Evolutionary conservation across 2,329 filamentous ascomycete species (phyloP).

Genomic region (Aspergillus quadrilineatus): DNA sequence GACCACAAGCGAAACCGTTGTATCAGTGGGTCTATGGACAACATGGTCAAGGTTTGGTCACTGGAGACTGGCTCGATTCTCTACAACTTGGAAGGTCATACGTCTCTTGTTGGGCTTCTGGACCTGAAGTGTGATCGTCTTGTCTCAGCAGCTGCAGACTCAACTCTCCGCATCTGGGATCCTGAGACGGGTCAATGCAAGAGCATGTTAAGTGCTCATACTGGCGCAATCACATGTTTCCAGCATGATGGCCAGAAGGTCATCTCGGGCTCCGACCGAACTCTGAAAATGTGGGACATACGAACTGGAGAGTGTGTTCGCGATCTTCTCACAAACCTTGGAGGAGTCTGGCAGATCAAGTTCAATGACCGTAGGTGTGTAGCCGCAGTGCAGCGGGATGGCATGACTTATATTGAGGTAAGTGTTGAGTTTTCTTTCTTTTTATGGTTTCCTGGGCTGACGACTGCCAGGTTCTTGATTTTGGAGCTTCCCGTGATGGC

Average conservation of each 20-base stretch:
- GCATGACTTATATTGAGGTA: slow-evolving; percentile 93
- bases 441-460: slow-evolving; percentile 17
- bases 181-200: slow-evolving; percentile 89
- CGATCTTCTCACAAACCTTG: slow-evolving; percentile 87
- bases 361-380: slow-evolving; percentile 96
- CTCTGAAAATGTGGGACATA: slow-evolving; percentile 98
- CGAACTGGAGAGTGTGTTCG: slow-evolving; percentile 87
- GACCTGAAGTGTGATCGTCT: slow-evolving; percentile 86
- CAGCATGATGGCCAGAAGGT: slow-evolving; percentile 97
- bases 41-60: slow-evolving; percentile 96
- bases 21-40: slow-evolving; percentile 98
- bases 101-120: slow-evolving; percentile 84
- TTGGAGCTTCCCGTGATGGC: slow-evolving; percentile 89
- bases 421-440: too few relatives aligned
- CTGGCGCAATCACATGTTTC: slow-evolving; percentile 96
- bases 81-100: slow-evolving; percentile 89
- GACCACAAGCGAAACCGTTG: slow-evolving; percentile 90
- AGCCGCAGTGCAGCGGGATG: slow-evolving; percentile 90
- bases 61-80: slow-evolving; percentile 80
- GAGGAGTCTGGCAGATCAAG: slow-evolving; percentile 98
- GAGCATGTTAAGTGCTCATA: slow-evolving; percentile 86
- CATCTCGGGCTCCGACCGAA: slow-evolving; percentile 92
- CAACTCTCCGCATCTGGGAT: slow-evolving; percentile 94
- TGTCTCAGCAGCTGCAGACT: slow-evolving; percentile 93
- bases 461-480: slow-evolving; percentile 80